These are phyloP conservation scores for Hordeum vulgare DNA, from an alignment of 176 grass and related monocot genomes.

Conservation along the genomic window DNA sequence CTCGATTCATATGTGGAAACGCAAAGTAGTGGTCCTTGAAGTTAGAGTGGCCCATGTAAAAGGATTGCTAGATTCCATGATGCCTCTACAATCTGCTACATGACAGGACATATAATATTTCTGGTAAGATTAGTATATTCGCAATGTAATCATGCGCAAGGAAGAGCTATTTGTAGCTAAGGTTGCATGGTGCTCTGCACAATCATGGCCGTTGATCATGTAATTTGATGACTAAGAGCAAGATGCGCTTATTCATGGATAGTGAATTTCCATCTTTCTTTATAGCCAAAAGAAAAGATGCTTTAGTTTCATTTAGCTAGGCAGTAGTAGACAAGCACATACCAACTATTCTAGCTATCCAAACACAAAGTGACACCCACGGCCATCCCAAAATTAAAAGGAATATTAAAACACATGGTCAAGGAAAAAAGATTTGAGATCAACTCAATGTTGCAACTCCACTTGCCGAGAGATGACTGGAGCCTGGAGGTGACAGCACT, in stretches of 20 bases:
- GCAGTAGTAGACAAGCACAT: neutral
- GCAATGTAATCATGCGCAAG: neutral
- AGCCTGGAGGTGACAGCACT: slow-evolving; percentile 25
- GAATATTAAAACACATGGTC: no score
- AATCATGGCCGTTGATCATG: slow-evolving; percentile 12
- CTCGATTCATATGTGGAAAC: neutral
- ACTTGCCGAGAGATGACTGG: slow-evolving; percentile 4
- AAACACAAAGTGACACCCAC: neutral
- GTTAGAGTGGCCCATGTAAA: neutral
- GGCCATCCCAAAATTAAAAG: neutral
- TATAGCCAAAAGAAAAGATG: neutral
- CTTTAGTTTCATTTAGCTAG: neutral
- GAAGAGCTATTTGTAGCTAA: slow-evolving; percentile 2
- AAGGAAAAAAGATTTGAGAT: neutral
- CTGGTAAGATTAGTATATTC: slow-evolving; percentile 14
- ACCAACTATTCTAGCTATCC: neutral
- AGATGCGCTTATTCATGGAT: neutral
- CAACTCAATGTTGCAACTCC: neutral
- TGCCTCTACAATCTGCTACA: neutral
- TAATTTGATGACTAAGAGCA: neutral
- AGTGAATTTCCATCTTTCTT: neutral
- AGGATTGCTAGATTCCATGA: neutral
- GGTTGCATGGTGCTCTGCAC: neutral
- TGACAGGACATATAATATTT: slow-evolving; percentile 13
- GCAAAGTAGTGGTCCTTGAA: neutral